Evolutionary conservation across 148 eudicot species (phyloP).

Genomic region (Vaccinium macrocarpon): DNA sequence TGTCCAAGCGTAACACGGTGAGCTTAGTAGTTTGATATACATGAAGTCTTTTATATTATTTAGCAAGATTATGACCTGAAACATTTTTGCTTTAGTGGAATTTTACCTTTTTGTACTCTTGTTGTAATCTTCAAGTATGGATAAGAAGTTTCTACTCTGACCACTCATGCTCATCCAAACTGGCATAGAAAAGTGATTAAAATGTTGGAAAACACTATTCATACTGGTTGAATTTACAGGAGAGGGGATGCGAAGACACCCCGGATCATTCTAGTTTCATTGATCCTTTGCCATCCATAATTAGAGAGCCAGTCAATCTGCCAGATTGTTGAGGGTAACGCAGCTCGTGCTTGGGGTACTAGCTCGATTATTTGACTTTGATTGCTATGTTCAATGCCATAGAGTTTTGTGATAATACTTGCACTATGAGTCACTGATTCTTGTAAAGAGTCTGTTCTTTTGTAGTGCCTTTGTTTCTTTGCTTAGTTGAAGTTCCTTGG

Average conservation of each 20-base stretch:
- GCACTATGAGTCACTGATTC: background rate
- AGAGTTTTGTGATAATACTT: background rate
- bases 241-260: background rate
- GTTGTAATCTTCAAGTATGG: background rate
- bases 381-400: background rate
- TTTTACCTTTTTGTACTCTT: background rate
- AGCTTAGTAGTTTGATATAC: slow-evolving; percentile 5
- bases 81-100: background rate
- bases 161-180: background rate
- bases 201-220: background rate
- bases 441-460: background rate
- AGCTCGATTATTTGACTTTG: background rate
- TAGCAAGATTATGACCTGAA: background rate
- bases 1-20: slow-evolving; percentile 99
- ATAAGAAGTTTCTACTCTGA: background rate
- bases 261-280: too few relatives aligned
- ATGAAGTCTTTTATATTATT: background rate
- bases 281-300: background rate
- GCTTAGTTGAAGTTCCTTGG: background rate
- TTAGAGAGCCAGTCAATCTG: background rate
- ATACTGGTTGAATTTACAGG: background rate
- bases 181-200: background rate
- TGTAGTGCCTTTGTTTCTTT: background rate
- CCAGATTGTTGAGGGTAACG: background rate
- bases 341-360: background rate